A percentile compares a stretch with the other conserved stretches of the same genome.
phyloP scores from a whole-genome alignment of 345 rosid species.

The Gossypium sturtianum region DNA sequence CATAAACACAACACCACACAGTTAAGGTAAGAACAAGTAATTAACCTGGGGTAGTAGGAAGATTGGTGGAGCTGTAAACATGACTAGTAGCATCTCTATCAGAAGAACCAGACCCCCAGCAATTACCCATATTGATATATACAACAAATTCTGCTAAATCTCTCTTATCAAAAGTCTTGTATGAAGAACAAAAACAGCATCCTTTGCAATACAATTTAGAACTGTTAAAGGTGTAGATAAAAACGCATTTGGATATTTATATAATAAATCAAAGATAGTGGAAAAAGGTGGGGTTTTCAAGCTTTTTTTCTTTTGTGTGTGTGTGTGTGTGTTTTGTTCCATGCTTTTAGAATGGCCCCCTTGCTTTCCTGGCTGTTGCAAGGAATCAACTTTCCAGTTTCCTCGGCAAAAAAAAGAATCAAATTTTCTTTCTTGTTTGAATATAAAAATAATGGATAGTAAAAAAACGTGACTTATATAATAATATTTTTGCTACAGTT shows the following conservation, averaged over 20 bases:
- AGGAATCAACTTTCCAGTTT: conserved; percentile 8
- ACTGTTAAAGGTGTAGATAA: not conserved
- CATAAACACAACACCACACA: no score
- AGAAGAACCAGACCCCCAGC: conserved; percentile 23
- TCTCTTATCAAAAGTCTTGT: not conserved
- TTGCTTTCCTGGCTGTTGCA: conserved; percentile 13
- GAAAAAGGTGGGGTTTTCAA: not conserved
- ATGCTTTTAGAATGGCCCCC: not conserved
- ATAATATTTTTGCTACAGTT: no score
- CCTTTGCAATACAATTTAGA: not conserved
- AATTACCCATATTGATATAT: conserved; percentile 35
- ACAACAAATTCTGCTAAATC: not conserved
- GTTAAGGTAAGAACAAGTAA: no score
- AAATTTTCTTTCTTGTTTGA: not conserved
- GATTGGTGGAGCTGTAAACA: not conserved
- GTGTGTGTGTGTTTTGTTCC: not conserved
- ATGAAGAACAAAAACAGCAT: not conserved
- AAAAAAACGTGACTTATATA: not conserved
- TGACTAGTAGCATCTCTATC: not conserved
- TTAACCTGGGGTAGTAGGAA: conserved; percentile 24
- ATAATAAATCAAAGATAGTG: not conserved
- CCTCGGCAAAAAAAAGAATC: not conserved
- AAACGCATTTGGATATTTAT: not conserved
- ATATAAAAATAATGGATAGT: not conserved
- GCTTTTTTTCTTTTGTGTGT: not conserved